Conservation (phyloP, 345 rosid genomes). For the Eucalyptus brandiana region DNA sequence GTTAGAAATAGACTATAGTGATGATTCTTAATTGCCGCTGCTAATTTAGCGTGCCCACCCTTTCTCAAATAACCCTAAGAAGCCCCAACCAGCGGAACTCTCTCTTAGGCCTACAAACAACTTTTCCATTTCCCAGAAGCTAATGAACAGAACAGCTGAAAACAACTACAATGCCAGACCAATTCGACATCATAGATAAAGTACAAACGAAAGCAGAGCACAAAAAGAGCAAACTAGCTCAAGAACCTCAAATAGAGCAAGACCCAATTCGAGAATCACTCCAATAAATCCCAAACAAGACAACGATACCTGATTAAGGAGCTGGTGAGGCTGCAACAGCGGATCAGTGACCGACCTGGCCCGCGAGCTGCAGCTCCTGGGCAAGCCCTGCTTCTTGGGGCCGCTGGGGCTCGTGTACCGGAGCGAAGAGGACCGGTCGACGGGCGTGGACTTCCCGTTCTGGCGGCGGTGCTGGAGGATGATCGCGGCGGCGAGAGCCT, state of each 20-base stretch:
- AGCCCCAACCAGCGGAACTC: neutral
- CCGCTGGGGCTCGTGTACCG: constrained; percentile 33
- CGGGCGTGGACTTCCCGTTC: constrained; percentile 35
- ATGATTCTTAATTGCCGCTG: neutral
- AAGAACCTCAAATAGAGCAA: neutral
- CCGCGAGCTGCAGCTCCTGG: constrained; percentile 82
- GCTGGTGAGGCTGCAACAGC: constrained; percentile 82
- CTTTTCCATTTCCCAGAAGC: neutral
- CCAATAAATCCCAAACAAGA: neutral
- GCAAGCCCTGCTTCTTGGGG: constrained; percentile 54
- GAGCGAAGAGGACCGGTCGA: constrained; percentile 73
- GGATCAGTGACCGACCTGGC: constrained; percentile 83
- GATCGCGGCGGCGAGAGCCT: constrained; percentile 78
- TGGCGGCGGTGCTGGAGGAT: constrained; percentile 56
- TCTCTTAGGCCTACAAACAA: neutral
- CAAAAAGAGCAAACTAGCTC: neutral
- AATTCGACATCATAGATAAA: neutral
- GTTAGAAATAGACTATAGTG: neutral
- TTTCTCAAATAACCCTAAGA: neutral
- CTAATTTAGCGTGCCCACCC: neutral
- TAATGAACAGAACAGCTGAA: neutral
- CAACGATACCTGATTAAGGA: constrained; percentile 56
- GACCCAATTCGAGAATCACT: neutral
- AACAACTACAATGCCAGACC: neutral
- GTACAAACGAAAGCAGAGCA: neutral